Evolutionary conservation across 345 rosid species (phyloP), one percentile per base, ranked within the genome.

Genomic region (Erucastrum elatum): DNA sequence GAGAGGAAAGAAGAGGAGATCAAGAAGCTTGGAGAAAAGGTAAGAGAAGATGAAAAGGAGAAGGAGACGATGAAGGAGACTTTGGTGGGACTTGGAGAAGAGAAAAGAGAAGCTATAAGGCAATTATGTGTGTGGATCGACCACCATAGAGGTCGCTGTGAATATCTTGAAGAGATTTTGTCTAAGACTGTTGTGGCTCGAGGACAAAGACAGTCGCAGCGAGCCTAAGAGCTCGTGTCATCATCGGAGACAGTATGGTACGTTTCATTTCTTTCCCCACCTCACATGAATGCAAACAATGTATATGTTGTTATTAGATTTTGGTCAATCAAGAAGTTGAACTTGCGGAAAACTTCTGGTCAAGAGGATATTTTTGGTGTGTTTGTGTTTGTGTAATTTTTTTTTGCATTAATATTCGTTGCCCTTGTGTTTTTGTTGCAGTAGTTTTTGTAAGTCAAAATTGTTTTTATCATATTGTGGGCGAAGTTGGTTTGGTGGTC

Each of bases 121-220:
- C 98, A 93, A 74, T 89, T 90, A 26, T 96, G 99, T 72, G 12
- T 93, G 34, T 86, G 91, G 94, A 90, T 88, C 11, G 99, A 96
- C 33, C 93, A 96, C 68, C 97, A 96, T 74, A 89, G 90, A 8
- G 46, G 80, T 39, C 87, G 91, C 26, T 87, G 83, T 8, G 90
- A 90, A 49, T 64, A 84, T 77, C 89, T 93, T 58, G 87, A 82
- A 83, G 83, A 75, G 68, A n/a, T 79, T 74, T 74, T 79, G 66
- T 67, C 78, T 11, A 79, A 79, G 62, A 63, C 75, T 1, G 53
- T 39, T 30, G 75, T 75, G 39, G 76, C 13, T 74, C 71, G 78
- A 74, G 71, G 75, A 10, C 79, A 79, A 68, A 74, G 75, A 68
- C 49, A 7, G 51, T 33, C 78, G 10, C 79, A 79, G 27, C 78